Evolutionary conservation across 2,329 filamentous ascomycete species (phyloP).

Genomic region (Talaromyces rugulosus): DNA sequence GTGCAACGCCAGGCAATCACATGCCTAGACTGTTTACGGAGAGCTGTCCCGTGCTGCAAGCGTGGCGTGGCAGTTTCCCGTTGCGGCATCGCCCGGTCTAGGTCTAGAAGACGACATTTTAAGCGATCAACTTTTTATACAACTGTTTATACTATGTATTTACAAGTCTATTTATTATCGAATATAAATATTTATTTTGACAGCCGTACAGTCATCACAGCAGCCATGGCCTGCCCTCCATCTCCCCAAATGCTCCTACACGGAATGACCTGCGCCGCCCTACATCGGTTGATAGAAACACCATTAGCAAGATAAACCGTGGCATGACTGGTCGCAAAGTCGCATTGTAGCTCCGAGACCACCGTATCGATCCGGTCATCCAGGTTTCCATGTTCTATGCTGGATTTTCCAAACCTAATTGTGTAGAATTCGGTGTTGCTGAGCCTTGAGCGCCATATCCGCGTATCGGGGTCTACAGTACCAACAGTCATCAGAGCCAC

Average conservation of each 20-base stretch:
- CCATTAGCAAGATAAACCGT: constrained; percentile 33
- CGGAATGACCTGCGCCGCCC: constrained; percentile 37
- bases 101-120: background rate
- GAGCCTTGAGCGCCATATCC: constrained; percentile 19
- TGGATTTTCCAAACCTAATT: constrained; percentile 26
- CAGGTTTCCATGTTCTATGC: constrained; percentile 13
- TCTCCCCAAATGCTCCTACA: constrained; percentile 39
- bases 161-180: background rate
- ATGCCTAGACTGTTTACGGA: constrained; percentile 10
- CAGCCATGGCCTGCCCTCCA: constrained; percentile 29
- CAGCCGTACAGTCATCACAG: constrained; percentile 28
- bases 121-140: background rate
- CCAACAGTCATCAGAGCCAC: constrained; percentile 16
- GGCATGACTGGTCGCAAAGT: constrained; percentile 21
- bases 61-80: background rate
- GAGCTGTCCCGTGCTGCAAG: background rate
- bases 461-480: constrained; percentile 14
- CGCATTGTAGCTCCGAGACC: constrained; percentile 16
- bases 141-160: background rate
- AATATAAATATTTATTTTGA: background rate
- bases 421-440: constrained; percentile 22
- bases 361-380: constrained; percentile 22
- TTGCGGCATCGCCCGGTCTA: background rate
- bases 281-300: constrained; percentile 19
- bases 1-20: constrained; percentile 5